Evolutionary conservation across 495 filamentous ascomycete species (phyloP).

Genomic region (Daldinia vernicosa): DNA sequence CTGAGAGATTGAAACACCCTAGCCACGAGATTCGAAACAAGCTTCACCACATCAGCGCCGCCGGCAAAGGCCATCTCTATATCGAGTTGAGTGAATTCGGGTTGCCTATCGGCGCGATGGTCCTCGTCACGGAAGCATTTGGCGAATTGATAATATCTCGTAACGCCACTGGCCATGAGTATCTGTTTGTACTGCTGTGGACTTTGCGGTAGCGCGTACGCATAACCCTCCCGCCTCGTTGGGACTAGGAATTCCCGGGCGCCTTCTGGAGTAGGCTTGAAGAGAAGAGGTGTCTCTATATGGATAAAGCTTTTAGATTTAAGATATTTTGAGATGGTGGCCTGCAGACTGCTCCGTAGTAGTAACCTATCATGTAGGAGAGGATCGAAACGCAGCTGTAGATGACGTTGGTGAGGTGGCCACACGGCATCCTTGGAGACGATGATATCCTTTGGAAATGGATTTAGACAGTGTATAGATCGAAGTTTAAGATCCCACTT

Average conservation of each 20-base stretch:
- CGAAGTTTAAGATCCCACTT: slow-evolving; percentile 52
- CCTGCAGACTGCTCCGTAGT: slow-evolving; percentile 64
- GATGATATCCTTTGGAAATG: slow-evolving; percentile 79
- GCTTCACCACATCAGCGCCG: slow-evolving; percentile 66
- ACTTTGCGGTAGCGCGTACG: slow-evolving; percentile 93
- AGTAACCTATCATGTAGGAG: slow-evolving; percentile 68
- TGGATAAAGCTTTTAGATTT: slow-evolving; percentile 69
- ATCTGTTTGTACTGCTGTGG: slow-evolving; percentile 99
- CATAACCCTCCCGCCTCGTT: slow-evolving; percentile 72
- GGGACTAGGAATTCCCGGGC: slow-evolving; percentile 96
- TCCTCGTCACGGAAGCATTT: slow-evolving; percentile 97
- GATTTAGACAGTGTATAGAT: slow-evolving; percentile 74
- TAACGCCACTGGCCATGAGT: slow-evolving; percentile 88
- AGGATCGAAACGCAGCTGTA: slow-evolving; percentile 80
- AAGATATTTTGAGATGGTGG: slow-evolving; percentile 63
- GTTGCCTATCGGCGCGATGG: slow-evolving; percentile 89
- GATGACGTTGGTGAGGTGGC: slow-evolving; percentile 75
- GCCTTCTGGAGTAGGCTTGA: slow-evolving; percentile 97
- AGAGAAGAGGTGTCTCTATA: slow-evolving; percentile 90
- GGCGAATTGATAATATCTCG: slow-evolving; percentile 89
- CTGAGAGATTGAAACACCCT: background rate
- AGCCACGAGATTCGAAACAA: background rate
- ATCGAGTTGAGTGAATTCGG: slow-evolving; percentile 98
- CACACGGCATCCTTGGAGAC: slow-evolving; percentile 75
- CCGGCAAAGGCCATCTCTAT: slow-evolving; percentile 88